Evolutionary conservation across 164 flowering plant genomes (phyloP), one percentile per base, ranked within the genome.

Genomic region (Aristolochia fimbriata): DNA sequence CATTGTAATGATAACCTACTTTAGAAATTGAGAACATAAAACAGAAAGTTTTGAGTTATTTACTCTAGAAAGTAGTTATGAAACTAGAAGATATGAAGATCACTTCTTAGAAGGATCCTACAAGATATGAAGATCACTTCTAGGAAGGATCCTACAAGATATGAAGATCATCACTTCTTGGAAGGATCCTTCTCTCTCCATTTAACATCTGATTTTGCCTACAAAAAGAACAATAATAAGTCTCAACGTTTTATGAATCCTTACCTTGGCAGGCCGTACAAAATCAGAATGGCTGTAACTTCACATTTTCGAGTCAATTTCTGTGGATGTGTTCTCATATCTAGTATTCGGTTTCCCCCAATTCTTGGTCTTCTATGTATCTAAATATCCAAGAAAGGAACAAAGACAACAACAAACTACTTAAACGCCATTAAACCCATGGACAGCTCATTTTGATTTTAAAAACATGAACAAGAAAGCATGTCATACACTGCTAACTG

Each of bases 251-350:
- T 22, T 23, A 16, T 52, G 20, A 6, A 37, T 37, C 6, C 25
- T 50, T 72, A 88, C 99, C 99, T 90, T 68, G 96, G 99, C 41
- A 93, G 92, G 41, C 99, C 97, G 66, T 83, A 93, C 31, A 90
- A 72, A 30, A 88, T 92, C 15, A 93, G 97, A 77, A 93, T 90
- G 20, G 99, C 99, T 19, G 99, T 86, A 65, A 90, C 97, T 74
- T 90, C 97, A 76, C 96, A 90, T 77, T 72, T 88, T 53, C 97
- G 71, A 6, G 75, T 80, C 67, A 93, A 82, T 73, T 82, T 93
- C n/a, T 86, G 92, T 49, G 74, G 87, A 30, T 90, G 87, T 49
- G 87, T 88, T 71, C 81, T 80, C 79, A 87, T 80, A 60, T 92
- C 93, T 30, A 81, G 63, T 3, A 93, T 66, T 50, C 79, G 74